Evolutionary conservation across 345 rosid species (phyloP), one percentile per base, ranked within the genome.

Genomic region (Bruguiera parviflora): DNA sequence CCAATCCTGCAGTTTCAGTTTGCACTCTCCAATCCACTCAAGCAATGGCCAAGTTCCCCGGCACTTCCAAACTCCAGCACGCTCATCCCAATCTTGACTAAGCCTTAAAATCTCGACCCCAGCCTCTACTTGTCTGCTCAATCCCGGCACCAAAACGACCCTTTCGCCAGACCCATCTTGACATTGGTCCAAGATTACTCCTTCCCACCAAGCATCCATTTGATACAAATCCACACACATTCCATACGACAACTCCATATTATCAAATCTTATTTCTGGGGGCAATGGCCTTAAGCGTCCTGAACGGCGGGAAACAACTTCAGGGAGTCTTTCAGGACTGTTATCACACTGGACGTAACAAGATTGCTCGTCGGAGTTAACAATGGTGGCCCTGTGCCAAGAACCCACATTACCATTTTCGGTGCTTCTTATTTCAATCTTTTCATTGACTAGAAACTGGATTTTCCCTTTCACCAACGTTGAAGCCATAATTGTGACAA

Each of bases 81-180:
- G 0, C 25, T n/a, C 56, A 47, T 69, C 66, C 72, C 65, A 49
- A 4, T 69, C 65, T 35, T 51, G 72, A 46, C 47, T 49, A 22
- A 69, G 53, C 62, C 67, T 62, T 18, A 71, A 53, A 35, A 20
- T 51, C 53, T 53, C 28, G 33, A 39, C 27, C 10, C 52, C 22
- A 27, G 37, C 53, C 67, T 25, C 35, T 13, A 53, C 25, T 7
- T 63, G 22, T 10, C 25, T 19, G 27, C 63, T 13, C 22, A 61
- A 71, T 27, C 63, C 68, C n/a, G 51, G 66, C 74, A 63, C 63
- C 39, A 71, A 56, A 20, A 71, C 62, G n/a, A 63, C 7, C 33
- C 74, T 71, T n/a, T 71, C n/a, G 8, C 22, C 52, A 7, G 37
- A 71, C 3, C 52, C 61, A n/a, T 63, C 27, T 15, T 52, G 24